phyloP scores from a whole-genome alignment of 179 eudicot species.

The Heliamphora ciliata region DNA sequence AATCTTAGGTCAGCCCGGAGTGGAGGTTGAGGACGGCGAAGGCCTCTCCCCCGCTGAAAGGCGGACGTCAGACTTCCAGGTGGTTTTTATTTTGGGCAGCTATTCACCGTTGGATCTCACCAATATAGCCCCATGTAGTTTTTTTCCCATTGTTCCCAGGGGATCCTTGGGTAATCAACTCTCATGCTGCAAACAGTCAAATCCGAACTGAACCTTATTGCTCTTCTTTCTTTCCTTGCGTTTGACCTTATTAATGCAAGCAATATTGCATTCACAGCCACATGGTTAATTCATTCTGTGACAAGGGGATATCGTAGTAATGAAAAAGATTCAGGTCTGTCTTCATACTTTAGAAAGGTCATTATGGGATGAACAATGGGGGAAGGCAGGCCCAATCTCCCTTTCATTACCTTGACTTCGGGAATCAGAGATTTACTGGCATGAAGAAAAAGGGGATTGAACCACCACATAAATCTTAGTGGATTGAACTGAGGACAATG shows the following conservation, averaged over 20 bases:
- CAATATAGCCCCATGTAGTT: too few relatives aligned
- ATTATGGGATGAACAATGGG: not conserved
- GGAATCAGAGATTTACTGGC: not conserved
- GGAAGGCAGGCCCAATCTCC: not conserved
- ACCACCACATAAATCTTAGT: not conserved
- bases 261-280: not conserved
- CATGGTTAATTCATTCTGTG: not conserved
- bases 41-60: too few relatives aligned
- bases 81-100: too few relatives aligned
- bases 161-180: too few relatives aligned
- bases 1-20: too few relatives aligned
- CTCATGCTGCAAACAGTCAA: too few relatives aligned
- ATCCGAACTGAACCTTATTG: too few relatives aligned
- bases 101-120: too few relatives aligned
- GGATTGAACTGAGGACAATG: not conserved
- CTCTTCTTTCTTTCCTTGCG: too few relatives aligned
- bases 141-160: too few relatives aligned
- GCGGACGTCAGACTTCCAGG: too few relatives aligned
- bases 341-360: not conserved
- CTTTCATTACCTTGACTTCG: not conserved
- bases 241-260: constrained; percentile 4
- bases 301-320: not conserved
- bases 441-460: not conserved
- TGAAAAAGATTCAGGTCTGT: not conserved
- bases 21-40: too few relatives aligned